phyloP scores from a whole-genome alignment of 768 basidiomycete genomes.

The Collybiopsis confluens region DNA sequence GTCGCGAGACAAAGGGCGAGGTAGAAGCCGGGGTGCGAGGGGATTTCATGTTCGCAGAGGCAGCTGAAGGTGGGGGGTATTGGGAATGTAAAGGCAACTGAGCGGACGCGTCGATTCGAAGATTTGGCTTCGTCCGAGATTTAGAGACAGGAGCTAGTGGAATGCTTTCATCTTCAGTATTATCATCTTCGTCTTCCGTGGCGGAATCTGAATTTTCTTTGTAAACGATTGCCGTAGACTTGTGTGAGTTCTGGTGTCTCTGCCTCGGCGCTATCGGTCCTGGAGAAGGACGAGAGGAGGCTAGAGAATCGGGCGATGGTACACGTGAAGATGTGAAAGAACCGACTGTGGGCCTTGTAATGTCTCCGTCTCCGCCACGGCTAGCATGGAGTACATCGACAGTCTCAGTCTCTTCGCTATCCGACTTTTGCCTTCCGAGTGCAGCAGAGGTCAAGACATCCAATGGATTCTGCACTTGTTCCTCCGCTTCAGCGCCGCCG shows the following conservation, averaged over 20 bases:
- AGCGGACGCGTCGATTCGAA: conserved; percentile 6
- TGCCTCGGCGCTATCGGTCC: background rate
- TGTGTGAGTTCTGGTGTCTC: background rate
- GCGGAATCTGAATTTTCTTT: background rate
- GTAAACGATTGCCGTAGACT: background rate
- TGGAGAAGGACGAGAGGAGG: conserved; percentile 1
- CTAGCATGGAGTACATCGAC: background rate
- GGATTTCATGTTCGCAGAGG: background rate
- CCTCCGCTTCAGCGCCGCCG: conserved; percentile 14
- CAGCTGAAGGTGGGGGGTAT: background rate
- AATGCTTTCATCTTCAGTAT: background rate
- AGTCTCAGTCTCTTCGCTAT: conserved; percentile 19
- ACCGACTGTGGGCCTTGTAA: background rate
- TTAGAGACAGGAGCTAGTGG: background rate
- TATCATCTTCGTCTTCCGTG: conserved; percentile 13
- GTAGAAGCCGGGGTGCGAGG: background rate
- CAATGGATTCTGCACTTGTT: conserved; percentile 14
- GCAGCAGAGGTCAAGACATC: conserved; percentile 9
- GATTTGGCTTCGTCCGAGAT: conserved; percentile 5
- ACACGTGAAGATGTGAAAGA: conserved; percentile 6
- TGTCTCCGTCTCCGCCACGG: background rate
- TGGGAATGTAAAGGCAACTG: background rate
- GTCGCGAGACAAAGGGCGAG: too few relatives aligned
- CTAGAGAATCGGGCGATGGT: conserved; percentile 5
- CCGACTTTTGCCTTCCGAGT: conserved; percentile 24